Base-by-base conservation (phyloP, 1,284 basidiomycete genomes). In the Anthracocystis setariae region DNA sequence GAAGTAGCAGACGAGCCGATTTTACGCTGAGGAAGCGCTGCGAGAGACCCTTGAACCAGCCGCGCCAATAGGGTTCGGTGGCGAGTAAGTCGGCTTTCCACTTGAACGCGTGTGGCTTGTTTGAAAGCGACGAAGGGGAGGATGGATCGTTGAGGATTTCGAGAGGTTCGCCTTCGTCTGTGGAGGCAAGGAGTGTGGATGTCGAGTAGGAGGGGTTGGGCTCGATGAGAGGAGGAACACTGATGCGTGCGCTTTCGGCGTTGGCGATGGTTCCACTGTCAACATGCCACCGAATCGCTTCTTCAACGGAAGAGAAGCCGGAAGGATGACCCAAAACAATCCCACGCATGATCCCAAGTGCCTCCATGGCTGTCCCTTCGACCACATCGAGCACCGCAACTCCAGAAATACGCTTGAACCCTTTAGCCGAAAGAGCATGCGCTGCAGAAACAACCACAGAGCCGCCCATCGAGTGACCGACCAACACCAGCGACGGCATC, bases 361-460 rank as follows among this genome's bases (percentile, higher is more conserved):
- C 91, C 45, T 95, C 93, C 35, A 98, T 86, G 0, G 96, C 94
- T n/a, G 93, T 93, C 8, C 94, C 95, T 86, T 99, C 95, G 0
- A 99, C 96, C 8, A 98, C 93, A 76, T 98, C 96, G 1, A 99
- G 85, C 1, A 97, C 93, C 0, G 89, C 88, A 1, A 97, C 90
- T 0, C 96, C 95, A 0, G 88, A 87, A 0, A 97, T 86, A 1
- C 53, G 58, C 8, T 50, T 55, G 21, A 68, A 57, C 18, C 55
- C 44, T 15, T 56, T 48, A 12, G 49, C 43, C 4, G 63, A 54
- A 0, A 82, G 60, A 8, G 63, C 62, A 29, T 77, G 71, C 4
- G 71, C 69, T 2, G 77, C 71, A 12, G 77, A 63, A 2, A 75
- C 72, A 13, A 75, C 77, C 0, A 78, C 65, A 0, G 71, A 51